Evolutionary conservation across 2,329 filamentous ascomycete species (phyloP).

Genomic region (Alternaria conjuncta): DNA sequence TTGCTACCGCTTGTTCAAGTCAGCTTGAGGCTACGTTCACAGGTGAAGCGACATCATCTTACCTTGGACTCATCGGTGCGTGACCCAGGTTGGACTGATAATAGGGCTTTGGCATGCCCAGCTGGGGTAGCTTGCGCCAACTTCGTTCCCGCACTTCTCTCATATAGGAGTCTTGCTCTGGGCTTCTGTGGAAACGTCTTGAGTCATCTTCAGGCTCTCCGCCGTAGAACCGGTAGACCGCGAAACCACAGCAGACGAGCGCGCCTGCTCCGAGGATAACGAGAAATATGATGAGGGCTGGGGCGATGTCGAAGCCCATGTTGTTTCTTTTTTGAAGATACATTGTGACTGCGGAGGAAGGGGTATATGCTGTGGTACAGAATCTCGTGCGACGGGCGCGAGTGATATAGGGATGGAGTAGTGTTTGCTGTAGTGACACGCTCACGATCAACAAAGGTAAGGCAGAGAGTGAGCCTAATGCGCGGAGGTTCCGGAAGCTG

Average conservation of each 20-base stretch:
- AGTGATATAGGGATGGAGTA: neutral
- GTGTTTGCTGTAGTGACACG: neutral
- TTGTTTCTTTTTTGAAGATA: conserved; percentile 31
- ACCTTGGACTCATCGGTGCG: conserved; percentile 22
- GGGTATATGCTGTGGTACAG: neutral
- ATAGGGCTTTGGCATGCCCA: conserved; percentile 1
- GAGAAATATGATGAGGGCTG: conserved; percentile 37
- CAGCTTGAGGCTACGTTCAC: neutral
- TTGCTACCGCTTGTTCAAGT: conserved; percentile 16
- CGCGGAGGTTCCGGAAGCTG: conserved; percentile 13
- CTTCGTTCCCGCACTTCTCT: conserved; percentile 37
- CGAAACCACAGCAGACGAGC: conserved; percentile 29
- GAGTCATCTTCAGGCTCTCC: conserved; percentile 11
- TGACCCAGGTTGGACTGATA: conserved; percentile 12
- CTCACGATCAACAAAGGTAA: neutral
- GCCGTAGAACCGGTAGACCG: conserved; percentile 27
- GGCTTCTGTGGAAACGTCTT: conserved; percentile 12
- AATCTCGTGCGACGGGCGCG: neutral
- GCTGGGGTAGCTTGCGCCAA: conserved; percentile 21
- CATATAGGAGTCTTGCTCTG: conserved; percentile 45
- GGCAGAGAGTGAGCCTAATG: neutral
- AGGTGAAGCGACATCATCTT: neutral
- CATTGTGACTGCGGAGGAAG: conserved; percentile 8
- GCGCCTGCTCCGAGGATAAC: conserved; percentile 35
- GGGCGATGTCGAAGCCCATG: conserved; percentile 35